Evolutionary conservation across 2,329 filamentous ascomycete genomes (phyloP).

Genomic region (Verticillium alfalfae): DNA sequence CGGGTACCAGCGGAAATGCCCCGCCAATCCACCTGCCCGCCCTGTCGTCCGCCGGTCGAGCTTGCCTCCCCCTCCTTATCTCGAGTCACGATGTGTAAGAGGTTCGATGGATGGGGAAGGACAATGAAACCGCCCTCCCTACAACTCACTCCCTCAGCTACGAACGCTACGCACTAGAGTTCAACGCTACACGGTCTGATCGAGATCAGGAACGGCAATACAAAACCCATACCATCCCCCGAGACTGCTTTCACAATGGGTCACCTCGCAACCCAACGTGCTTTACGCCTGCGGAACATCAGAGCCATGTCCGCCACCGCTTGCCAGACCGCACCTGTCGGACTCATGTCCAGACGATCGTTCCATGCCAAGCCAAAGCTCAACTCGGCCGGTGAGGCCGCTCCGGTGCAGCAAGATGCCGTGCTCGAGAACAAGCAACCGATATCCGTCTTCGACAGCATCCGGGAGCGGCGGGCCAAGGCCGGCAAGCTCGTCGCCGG

Average conservation of each 20-base stretch:
- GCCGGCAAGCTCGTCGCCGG: slow-evolving; percentile 69
- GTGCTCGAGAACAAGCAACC: slow-evolving; percentile 8
- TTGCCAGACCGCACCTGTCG: neutral
- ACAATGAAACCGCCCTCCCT: neutral
- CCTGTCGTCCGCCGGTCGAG: neutral
- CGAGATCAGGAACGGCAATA: neutral
- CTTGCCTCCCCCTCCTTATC: neutral
- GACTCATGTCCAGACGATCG: neutral
- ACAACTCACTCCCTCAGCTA: neutral
- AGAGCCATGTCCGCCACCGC: neutral
- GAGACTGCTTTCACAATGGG: neutral
- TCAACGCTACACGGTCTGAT: neutral
- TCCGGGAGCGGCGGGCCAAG: slow-evolving; percentile 63
- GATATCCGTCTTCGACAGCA: slow-evolving; percentile 45
- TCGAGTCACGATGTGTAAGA: neutral
- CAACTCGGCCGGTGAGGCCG: slow-evolving; percentile 11
- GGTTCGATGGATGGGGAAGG: neutral
- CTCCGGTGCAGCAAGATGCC: slow-evolving; percentile 8
- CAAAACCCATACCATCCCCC: neutral
- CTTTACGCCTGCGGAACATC: slow-evolving; percentile 7
- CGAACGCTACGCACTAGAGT: neutral
- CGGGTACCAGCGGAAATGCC: slow-evolving; percentile 11
- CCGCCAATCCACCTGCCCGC: neutral
- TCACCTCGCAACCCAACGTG: slow-evolving; percentile 1
- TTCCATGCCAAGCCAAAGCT: slow-evolving; percentile 8